Base-by-base conservation (phyloP, 768 basidiomycete genomes). In the Leucosporidium yakuticum region DNA sequence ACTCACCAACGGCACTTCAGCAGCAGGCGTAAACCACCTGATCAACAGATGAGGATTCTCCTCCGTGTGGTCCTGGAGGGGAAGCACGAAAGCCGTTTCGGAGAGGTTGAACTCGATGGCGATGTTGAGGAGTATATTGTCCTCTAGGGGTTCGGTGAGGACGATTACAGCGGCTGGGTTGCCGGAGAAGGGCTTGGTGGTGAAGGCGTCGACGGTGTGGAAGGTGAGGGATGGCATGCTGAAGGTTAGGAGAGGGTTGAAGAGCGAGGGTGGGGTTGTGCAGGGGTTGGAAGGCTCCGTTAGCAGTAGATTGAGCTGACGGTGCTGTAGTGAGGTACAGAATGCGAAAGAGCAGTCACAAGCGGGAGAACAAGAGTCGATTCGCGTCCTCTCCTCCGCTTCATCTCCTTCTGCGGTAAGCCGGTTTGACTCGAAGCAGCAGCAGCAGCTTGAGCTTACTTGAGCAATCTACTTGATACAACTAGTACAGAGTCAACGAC, bases 91-190 rank as follows among this genome's bases (percentile, higher is more conserved):
- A 2, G 76, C 76, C 1, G 77, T 77, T 39, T 76, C 77, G 11
- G 69, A 55, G 23, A 76, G 58, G 67, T 77, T 76, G 73, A 75
- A 76, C 64, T 77, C 76, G 32, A 60, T 69, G 2, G 74, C 73
- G 27, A 73, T 63, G 23, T 54, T 54, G 4, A 74, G 64, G 47
- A 57, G 23, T 14, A 5, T 25, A 12, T 61, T 60, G 63, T 56
- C 62, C 27, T 14, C 20, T 2, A 15, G n/a, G 17, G 20, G 27
- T 12, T 14, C n/a, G 2, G 53, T 29, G 27, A 73, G 71, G 61
- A 77, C 29, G n/a, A 80, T 70, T 31, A 79, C 76, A 19, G 74
- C 74, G 8, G 79, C 79, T 9, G 76, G 77, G 68, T 79, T 79
- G 39, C 80, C 79, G 9, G 63, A 51, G 58, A 74, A 78, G 25